Percentiles rank a stretch among this genome's conserved stretches.
These are phyloP conservation scores for Umbellularia californica DNA, from an alignment of 164 flowering plant genomes.

Conservation along the genomic window DNA sequence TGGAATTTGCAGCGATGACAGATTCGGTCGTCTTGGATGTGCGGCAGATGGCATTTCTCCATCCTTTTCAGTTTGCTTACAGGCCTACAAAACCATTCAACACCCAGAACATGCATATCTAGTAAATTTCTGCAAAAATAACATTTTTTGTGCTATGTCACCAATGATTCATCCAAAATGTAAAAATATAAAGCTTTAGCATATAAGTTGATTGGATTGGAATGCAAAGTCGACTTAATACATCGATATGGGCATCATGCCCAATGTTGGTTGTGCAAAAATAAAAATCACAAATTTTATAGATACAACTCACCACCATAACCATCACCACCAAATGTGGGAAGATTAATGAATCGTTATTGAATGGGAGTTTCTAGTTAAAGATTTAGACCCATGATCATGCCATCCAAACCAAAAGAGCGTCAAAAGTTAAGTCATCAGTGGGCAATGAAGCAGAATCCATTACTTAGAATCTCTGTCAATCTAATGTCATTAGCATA, in stretches of 20 bases:
- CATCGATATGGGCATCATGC: not conserved
- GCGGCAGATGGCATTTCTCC: constrained; percentile 20
- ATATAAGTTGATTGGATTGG: not conserved
- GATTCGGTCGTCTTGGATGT: constrained; percentile 49
- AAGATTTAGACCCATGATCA: not conserved
- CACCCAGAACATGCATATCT: not conserved
- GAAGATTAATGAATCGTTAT: not conserved
- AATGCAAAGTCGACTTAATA: not conserved
- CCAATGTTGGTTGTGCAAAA: not conserved
- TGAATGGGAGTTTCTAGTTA: not conserved
- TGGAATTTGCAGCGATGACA: constrained; percentile 60
- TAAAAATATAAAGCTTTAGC: not conserved
- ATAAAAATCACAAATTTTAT: not conserved
- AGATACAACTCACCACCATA: not conserved
- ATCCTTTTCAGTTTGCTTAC: constrained; percentile 7
- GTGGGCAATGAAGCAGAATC: not conserved
- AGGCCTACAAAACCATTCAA: constrained; percentile 14
- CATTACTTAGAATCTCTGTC: not conserved
- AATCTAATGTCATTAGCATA: not conserved
- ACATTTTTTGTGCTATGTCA: not conserved
- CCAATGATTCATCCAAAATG: not conserved
- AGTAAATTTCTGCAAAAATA: not conserved
- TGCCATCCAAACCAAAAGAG: not conserved
- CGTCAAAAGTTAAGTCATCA: not conserved
- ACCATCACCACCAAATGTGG: not conserved